These are phyloP conservation scores for Chalciporus piperatus DNA, from an alignment of 768 basidiomycete species.

Conservation along the genomic window DNA sequence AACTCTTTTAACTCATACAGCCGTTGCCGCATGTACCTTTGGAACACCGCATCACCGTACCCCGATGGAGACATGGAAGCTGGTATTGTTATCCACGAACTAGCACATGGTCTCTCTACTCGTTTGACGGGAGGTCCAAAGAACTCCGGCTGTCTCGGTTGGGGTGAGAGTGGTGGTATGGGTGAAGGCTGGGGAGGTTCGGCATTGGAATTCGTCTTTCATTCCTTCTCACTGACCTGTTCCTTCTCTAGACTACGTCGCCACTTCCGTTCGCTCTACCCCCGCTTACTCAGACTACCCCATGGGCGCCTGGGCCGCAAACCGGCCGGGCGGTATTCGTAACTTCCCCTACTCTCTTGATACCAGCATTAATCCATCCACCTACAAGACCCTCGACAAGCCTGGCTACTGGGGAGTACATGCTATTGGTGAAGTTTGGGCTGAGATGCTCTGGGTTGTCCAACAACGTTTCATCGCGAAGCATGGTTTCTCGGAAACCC, in stretches of 20 bases:
- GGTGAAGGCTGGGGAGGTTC: conserved; percentile 93
- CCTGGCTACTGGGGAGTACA: conserved; percentile 93
- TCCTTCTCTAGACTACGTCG: conserved; percentile 62
- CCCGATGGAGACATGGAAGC: conserved; percentile 95
- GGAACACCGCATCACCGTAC: conserved; percentile 89
- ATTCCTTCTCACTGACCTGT: neutral
- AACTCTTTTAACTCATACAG: conserved; percentile 5
- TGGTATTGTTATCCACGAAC: conserved; percentile 93
- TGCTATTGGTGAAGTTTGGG: conserved; percentile 95
- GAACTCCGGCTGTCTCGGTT: conserved; percentile 91
- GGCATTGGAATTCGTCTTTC: conserved; percentile 5
- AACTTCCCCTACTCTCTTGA: conserved; percentile 88
- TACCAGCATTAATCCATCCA: conserved; percentile 77
- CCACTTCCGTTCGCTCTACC: conserved; percentile 81
- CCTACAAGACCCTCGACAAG: conserved; percentile 93
- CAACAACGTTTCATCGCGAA: conserved; percentile 71
- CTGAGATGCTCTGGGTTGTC: conserved; percentile 82
- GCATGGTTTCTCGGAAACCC: conserved; percentile 73
- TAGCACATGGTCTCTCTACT: conserved; percentile 87
- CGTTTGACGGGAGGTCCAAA: conserved; percentile 92
- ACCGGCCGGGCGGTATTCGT: conserved; percentile 70
- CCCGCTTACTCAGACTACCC: conserved; percentile 70
- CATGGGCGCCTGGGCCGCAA: conserved; percentile 97
- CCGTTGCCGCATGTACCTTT: conserved; percentile 94
- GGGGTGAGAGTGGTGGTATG: conserved; percentile 97